These are phyloP conservation scores for Coleophoma cylindrospora DNA, from an alignment of 2,329 filamentous ascomycete species.

Conservation along the genomic window DNA sequence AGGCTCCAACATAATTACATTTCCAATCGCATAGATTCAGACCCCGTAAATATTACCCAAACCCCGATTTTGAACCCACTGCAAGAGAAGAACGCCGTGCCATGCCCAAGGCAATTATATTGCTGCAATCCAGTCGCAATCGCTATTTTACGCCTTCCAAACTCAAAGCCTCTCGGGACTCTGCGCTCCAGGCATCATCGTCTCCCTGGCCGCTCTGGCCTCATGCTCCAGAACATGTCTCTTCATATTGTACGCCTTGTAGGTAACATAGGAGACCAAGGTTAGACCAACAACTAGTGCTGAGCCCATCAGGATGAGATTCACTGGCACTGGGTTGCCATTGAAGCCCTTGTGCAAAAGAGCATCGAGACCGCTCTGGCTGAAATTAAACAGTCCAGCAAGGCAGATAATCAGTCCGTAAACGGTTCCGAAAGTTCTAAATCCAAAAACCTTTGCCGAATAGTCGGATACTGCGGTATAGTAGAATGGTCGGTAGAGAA, in stretches of 20 bases:
- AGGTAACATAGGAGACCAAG: slow-evolving; percentile 62
- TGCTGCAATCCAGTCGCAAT: no score
- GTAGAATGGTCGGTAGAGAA: slow-evolving; percentile 82
- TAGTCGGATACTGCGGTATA: slow-evolving; percentile 91
- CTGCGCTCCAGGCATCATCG: slow-evolving; percentile 22
- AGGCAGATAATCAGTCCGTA: slow-evolving; percentile 87
- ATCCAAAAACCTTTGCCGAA: slow-evolving; percentile 86
- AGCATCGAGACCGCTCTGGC: slow-evolving; percentile 73
- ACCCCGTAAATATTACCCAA: no score
- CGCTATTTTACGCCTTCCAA: no score
- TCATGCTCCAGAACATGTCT: slow-evolving; percentile 34
- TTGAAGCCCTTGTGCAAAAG: slow-evolving; percentile 69
- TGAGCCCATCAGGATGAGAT: slow-evolving; percentile 57
- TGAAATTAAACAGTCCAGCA: slow-evolving; percentile 78
- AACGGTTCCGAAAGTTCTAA: slow-evolving; percentile 88
- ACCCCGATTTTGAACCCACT: no score
- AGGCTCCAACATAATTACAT: no score
- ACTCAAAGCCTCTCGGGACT: slow-evolving; percentile 16
- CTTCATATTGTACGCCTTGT: slow-evolving; percentile 29
- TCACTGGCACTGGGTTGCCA: slow-evolving; percentile 72
- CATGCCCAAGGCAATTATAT: background rate
- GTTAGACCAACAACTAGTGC: slow-evolving; percentile 59
- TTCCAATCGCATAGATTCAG: no score
- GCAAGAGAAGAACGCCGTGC: background rate
- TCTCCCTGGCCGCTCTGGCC: slow-evolving; percentile 35